These are phyloP conservation scores for Fusarium longipes DNA, from an alignment of 2,329 filamentous ascomycete species.

Conservation along the genomic window DNA sequence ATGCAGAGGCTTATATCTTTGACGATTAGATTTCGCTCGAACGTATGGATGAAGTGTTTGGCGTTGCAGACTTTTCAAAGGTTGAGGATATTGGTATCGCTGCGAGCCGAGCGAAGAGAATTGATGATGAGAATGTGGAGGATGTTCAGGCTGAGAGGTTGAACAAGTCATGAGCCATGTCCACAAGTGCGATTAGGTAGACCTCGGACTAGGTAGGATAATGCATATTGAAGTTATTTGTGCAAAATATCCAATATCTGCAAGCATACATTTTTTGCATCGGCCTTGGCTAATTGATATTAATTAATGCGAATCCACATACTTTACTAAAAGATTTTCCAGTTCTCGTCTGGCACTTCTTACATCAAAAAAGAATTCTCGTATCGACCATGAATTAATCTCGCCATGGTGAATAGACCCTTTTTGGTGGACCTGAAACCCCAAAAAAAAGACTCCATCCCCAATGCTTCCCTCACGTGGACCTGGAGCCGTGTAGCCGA, in stretches of 20 bases:
- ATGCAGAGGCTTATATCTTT: neutral
- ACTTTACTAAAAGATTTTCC: too few relatives aligned
- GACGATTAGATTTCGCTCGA: slow-evolving; percentile 30
- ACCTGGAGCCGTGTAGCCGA: neutral
- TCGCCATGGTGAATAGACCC: neutral
- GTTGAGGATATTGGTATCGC: slow-evolving; percentile 29
- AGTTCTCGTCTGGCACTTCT: neutral
- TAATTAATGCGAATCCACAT: neutral
- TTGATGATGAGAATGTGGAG: slow-evolving; percentile 31
- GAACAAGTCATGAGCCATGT: neutral
- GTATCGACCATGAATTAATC: neutral
- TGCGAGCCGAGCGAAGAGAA: slow-evolving; percentile 6
- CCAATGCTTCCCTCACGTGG: neutral
- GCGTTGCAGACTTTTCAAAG: slow-evolving; percentile 31
- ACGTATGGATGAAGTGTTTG: slow-evolving; percentile 37
- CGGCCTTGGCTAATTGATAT: too few relatives aligned
- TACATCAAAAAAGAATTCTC: neutral
- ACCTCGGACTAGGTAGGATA: neutral
- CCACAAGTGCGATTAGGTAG: neutral
- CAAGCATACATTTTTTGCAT: too few relatives aligned
- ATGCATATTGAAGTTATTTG: neutral
- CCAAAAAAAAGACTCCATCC: neutral
- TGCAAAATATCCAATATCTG: neutral
- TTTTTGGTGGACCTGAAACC: neutral
- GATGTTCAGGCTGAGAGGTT: neutral